Evolutionary conservation across 2,329 filamentous ascomycete species (phyloP), one percentile per base, ranked within the genome.

Genomic region (Fusarium gaditjirri): DNA sequence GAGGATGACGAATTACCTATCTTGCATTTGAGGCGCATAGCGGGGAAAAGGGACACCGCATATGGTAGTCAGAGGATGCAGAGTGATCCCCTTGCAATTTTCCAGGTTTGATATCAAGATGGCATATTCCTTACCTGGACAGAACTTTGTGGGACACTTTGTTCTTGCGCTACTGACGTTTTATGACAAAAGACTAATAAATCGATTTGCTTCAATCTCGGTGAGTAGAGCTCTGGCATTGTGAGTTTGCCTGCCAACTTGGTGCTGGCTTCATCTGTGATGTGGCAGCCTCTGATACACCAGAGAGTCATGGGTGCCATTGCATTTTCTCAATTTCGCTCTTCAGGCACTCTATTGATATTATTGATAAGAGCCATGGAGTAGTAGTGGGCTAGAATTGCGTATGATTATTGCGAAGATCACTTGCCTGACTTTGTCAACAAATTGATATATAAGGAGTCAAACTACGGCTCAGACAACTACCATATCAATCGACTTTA

Each of bases 1-100:
- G 38, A 49, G 50, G 52, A 68, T 27, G 33, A 65, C 53, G 58
- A 61, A 42, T 55, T 27, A 33, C 33, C 33, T 33, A 58, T 70
- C 56, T 72, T 73, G 73, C 74, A 78, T 79, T 77, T 73, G 63
- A 70, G 78, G 78, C 78, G 78, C 71, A 79, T 74, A 75, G 77
- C 66, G 71, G 66, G 63, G 61, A 76, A 64, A 69, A 47, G 39
- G 71, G 70, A 52, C 53, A 72, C 70, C 71, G 65, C 65, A 71
- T 62, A 68, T 64, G 63, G 46, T 69, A 56, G 57, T 42, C 38
- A 41, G 43, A 57, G 46, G 47, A 52, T 33, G 59, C 61, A 72
- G 36, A 64, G 65, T 41, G 54, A 68, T 66, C 64, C 55, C 29
- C 58, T 65, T 47, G 44, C 57, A 49, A 53, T 43, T 65, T 71